phyloP scores from a whole-genome alignment of 1,284 basidiomycete genomes.

The Microbotryum silenes-acaulis region DNA sequence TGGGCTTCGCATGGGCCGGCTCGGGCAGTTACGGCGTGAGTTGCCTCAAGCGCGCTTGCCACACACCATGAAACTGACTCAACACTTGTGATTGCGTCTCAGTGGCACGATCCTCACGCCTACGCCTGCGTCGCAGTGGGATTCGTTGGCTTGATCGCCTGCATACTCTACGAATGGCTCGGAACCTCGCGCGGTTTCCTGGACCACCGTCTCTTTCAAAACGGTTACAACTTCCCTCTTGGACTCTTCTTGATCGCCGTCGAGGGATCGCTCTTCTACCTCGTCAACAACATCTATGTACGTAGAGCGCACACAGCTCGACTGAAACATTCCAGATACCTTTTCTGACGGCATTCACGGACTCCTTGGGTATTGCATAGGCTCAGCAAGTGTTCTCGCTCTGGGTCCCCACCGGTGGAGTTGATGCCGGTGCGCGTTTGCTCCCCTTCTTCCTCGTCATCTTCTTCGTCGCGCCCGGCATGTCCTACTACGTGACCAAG shows the following conservation, averaged over 20 bases:
- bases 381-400: background rate
- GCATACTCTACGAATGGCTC: constrained; percentile 14
- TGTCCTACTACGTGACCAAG: constrained; percentile 11
- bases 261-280: constrained; percentile 17
- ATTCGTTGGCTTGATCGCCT: constrained; percentile 2
- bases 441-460: constrained; percentile 21
- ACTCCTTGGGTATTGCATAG: too few relatives aligned
- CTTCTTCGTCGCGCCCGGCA: constrained; percentile 9
- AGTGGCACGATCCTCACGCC: constrained; percentile 7
- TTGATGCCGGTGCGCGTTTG: constrained; percentile 12
- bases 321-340: too few relatives aligned
- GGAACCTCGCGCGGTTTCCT: constrained; percentile 19
- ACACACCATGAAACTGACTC: background rate
- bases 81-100: background rate
- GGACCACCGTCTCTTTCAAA: constrained; percentile 17
- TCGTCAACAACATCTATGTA: constrained; percentile 19
- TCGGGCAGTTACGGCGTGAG: too few relatives aligned
- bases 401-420: constrained; percentile 11
- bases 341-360: too few relatives aligned
- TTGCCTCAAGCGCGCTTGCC: too few relatives aligned
- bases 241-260: constrained; percentile 14
- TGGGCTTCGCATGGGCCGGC: constrained; percentile 9
- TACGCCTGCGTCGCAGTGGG: constrained; percentile 12
- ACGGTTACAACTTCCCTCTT: constrained; percentile 17
- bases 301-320: too few relatives aligned